Conservation (phyloP, 495 filamentous ascomycete genomes). For the Astrothelium macrocarpum region DNA sequence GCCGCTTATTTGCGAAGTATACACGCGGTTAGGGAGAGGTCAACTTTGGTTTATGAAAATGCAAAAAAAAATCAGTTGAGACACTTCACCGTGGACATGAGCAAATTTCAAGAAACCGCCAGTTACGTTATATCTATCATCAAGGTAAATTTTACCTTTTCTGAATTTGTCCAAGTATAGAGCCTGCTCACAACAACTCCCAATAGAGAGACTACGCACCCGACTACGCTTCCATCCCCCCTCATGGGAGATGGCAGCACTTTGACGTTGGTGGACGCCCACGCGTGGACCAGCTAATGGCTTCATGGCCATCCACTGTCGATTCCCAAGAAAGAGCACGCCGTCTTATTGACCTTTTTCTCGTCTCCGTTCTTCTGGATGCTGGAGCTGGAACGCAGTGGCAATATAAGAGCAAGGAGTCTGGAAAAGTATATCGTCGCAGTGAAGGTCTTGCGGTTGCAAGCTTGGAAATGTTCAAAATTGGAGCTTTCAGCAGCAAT, state of each 20-base stretch:
- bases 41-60: slow-evolving; percentile 59
- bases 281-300: slow-evolving; percentile 62
- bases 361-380: slow-evolving; percentile 84
- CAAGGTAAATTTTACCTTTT: slow-evolving; percentile 52
- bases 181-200: slow-evolving; percentile 3
- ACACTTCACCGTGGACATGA: slow-evolving; percentile 88
- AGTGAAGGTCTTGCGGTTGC: slow-evolving; percentile 93
- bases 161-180: slow-evolving; percentile 7
- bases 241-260: slow-evolving; percentile 84
- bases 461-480: slow-evolving; percentile 95
- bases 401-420: slow-evolving; percentile 87
- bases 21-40: slow-evolving; percentile 75
- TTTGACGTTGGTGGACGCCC: slow-evolving; percentile 76
- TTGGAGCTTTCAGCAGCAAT: slow-evolving; percentile 83
- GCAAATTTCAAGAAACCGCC: slow-evolving; percentile 78
- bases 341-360: slow-evolving; percentile 72
- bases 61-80: slow-evolving; percentile 68
- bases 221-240: slow-evolving; percentile 74
- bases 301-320: slow-evolving; percentile 51
- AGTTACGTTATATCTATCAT: slow-evolving; percentile 93
- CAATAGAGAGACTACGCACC: slow-evolving; percentile 75
- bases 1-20: slow-evolving; percentile 88
- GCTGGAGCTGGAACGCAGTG: slow-evolving; percentile 75
- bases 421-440: slow-evolving; percentile 69
- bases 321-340: slow-evolving; percentile 66